Evolutionary conservation across 192 early-diverging fungal species (phyloP).

Genomic region (Coemansia sp.): DNA sequence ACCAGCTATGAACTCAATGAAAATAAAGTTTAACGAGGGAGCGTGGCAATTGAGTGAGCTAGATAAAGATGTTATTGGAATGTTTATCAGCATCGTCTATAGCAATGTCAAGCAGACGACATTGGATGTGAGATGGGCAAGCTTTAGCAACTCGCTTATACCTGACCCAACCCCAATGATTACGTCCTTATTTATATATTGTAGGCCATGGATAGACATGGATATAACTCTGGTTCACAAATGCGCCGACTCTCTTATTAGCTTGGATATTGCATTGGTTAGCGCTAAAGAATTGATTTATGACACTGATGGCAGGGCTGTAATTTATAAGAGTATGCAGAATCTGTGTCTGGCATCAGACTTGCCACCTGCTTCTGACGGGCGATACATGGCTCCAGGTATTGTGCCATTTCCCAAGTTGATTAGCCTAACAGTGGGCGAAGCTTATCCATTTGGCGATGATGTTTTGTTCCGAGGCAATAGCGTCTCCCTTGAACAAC

Average conservation of each 20-base stretch:
- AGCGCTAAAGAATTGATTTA: background rate
- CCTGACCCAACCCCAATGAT: background rate
- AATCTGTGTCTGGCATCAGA: background rate
- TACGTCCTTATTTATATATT: background rate
- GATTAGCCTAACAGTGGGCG: background rate
- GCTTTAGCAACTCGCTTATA: background rate
- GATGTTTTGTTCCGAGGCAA: constrained; percentile 17
- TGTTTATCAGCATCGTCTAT: background rate
- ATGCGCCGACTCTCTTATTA: background rate
- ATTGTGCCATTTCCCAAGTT: constrained; percentile 10
- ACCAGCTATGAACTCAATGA: background rate
- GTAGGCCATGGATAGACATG: background rate
- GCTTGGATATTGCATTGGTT: background rate
- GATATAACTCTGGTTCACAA: background rate
- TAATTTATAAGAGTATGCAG: constrained; percentile 1
- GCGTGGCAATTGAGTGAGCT: background rate
- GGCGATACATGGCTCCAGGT: background rate
- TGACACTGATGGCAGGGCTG: background rate
- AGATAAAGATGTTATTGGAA: background rate
- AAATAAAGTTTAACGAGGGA: background rate
- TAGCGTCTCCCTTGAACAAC: background rate
- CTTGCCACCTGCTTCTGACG: too few relatives aligned
- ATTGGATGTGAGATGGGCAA: background rate
- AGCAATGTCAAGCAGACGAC: background rate
- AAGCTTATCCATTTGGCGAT: constrained; percentile 4